These are phyloP conservation scores for Suillus americanus DNA, from an alignment of 768 basidiomycete species.

Conservation along the genomic window DNA sequence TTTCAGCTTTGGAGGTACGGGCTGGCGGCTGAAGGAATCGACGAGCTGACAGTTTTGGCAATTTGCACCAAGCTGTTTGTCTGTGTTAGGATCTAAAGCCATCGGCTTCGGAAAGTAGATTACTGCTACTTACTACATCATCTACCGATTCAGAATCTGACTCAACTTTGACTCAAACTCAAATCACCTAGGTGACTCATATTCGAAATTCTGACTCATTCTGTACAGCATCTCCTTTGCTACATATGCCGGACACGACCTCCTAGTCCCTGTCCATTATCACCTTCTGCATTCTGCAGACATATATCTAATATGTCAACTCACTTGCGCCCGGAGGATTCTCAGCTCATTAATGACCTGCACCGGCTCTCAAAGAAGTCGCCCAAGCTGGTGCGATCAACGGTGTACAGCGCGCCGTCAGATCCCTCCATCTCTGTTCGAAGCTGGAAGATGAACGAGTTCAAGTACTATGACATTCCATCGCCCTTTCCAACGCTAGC, in stretches of 20 bases:
- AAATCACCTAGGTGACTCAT: constrained; percentile 7
- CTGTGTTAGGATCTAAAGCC: not conserved
- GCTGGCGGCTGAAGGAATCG: too few species aligned
- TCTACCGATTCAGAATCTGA: not conserved
- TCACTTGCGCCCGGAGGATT: constrained; percentile 42
- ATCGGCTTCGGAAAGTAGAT: not conserved
- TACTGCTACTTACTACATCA: not conserved
- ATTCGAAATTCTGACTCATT: constrained; percentile 9
- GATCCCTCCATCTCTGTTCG: not conserved
- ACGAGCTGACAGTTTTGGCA: too few species aligned
- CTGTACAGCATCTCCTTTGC: constrained; percentile 7
- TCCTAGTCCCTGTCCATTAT: not conserved
- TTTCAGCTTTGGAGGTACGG: too few species aligned
- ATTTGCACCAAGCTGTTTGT: not conserved
- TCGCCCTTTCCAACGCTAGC: constrained; percentile 96
- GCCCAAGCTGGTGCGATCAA: constrained; percentile 59
- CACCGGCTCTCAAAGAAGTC: constrained; percentile 49
- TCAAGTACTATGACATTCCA: constrained; percentile 24
- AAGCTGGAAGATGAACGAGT: constrained; percentile 1
- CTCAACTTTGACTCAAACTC: not conserved
- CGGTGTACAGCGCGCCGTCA: not conserved
- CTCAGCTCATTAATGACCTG: constrained; percentile 59
- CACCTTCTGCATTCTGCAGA: constrained; percentile 5
- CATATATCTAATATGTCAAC: constrained; percentile 19
- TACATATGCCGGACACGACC: constrained; percentile 15